Percentiles rank a stretch among this genome's conserved stretches.
phyloP scores from a whole-genome alignment of 495 filamentous ascomycete genomes.

The Jackrogersella multiformis region DNA sequence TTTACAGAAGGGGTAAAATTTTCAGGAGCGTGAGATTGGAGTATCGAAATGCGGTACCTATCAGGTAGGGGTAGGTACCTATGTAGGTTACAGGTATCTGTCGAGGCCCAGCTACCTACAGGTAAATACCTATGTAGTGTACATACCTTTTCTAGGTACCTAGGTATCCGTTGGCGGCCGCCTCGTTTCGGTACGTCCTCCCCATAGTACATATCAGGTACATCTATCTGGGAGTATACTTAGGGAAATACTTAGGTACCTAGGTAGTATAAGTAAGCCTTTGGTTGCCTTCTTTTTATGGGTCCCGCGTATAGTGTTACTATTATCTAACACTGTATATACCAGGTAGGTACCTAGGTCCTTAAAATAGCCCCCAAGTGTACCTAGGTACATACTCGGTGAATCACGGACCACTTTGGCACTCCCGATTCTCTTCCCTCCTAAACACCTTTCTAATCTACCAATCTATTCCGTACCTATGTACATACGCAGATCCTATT shows the following conservation, averaged over 20 bases:
- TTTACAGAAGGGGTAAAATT: constrained; percentile 14
- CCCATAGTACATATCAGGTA: not conserved
- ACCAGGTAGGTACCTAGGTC: too few species aligned
- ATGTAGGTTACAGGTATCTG: too few species aligned
- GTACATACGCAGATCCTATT: not conserved
- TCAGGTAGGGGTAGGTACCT: too few species aligned
- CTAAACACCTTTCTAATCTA: not conserved
- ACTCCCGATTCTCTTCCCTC: not conserved
- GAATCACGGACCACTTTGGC: constrained; percentile 29
- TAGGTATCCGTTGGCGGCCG: constrained; percentile 13
- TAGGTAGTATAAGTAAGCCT: not conserved
- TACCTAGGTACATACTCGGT: constrained; percentile 14
- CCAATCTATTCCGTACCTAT: too few species aligned
- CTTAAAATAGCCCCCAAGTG: constrained; percentile 28
- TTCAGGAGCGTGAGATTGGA: constrained; percentile 6
- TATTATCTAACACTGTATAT: constrained; percentile 10
- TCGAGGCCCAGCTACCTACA: too few species aligned
- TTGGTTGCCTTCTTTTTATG: constrained; percentile 37
- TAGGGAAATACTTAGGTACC: too few species aligned
- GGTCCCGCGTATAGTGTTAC: not conserved
- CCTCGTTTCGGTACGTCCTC: constrained; percentile 15
- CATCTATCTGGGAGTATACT: not conserved
- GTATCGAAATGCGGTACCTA: not conserved
- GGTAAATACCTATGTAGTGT: too few species aligned
- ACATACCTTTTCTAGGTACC: too few species aligned